phyloP scores from a whole-genome alignment of 179 eudicot genomes.

The Beta corolliflora region DNA sequence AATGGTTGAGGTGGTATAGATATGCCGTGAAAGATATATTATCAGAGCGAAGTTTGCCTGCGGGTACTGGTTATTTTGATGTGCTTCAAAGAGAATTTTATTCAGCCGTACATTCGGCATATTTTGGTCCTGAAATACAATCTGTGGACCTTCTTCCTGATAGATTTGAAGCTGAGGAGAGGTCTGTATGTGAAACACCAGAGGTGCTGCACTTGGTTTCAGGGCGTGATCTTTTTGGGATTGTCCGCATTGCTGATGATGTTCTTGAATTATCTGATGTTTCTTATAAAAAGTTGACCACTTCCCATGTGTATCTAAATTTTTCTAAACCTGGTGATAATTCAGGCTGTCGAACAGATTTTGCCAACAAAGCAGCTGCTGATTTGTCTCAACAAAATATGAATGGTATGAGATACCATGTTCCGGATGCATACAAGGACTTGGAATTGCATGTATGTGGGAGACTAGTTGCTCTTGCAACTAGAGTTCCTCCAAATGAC shows the following conservation, averaged over 20 bases:
- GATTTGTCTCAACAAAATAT: slow-evolving; percentile 18
- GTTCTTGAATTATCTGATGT: slow-evolving; percentile 52
- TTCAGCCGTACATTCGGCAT: slow-evolving; percentile 86
- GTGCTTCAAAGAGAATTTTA: slow-evolving; percentile 76
- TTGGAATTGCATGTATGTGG: slow-evolving; percentile 80
- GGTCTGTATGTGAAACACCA: slow-evolving; percentile 65
- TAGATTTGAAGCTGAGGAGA: slow-evolving; percentile 92
- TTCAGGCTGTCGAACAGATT: slow-evolving; percentile 20
- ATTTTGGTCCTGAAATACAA: slow-evolving; percentile 76
- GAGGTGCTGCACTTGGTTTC: slow-evolving; percentile 95
- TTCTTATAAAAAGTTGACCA: slow-evolving; percentile 42
- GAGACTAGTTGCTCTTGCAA: slow-evolving; percentile 75
- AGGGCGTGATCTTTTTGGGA: slow-evolving; percentile 91
- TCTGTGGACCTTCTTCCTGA: slow-evolving; percentile 84
- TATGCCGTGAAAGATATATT: slow-evolving; percentile 70
- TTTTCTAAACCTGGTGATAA: slow-evolving; percentile 31
- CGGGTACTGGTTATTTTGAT: slow-evolving; percentile 85
- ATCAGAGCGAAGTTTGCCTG: slow-evolving; percentile 61
- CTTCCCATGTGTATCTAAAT: slow-evolving; percentile 29
- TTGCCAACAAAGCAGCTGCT: slow-evolving; percentile 20
- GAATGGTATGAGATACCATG: slow-evolving; percentile 16
- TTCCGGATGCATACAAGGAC: slow-evolving; percentile 68
- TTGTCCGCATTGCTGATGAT: slow-evolving; percentile 62
- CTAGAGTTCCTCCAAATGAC: slow-evolving; percentile 63
- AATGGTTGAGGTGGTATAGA: slow-evolving; percentile 95